A percentile compares a stretch with the other conserved stretches of the same genome.
These are phyloP conservation scores for Echinochloa phyllopogon DNA, from an alignment of 176 grass and related monocot genomes.

Conservation along the genomic window DNA sequence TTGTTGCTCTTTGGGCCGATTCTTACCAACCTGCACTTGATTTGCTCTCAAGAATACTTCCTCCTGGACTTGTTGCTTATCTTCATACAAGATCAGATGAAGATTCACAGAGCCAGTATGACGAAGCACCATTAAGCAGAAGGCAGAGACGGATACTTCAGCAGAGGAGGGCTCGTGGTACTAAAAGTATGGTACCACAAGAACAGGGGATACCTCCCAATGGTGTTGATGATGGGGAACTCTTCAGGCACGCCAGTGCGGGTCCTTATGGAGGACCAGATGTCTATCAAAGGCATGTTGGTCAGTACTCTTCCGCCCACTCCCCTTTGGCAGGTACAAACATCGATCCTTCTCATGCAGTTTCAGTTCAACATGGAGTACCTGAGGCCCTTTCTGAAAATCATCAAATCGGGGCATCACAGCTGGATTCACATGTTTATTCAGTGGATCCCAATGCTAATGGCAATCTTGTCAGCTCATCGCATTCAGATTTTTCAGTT, in stretches of 20 bases:
- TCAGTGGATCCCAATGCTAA: constrained; percentile 58
- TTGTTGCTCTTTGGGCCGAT: constrained; percentile 99
- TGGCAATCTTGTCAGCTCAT: constrained; percentile 60
- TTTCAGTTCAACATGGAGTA: constrained; percentile 49
- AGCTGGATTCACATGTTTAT: constrained; percentile 60
- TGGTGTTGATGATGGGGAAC: constrained; percentile 62
- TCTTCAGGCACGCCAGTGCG: constrained; percentile 42
- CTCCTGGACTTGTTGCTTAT: constrained; percentile 99
- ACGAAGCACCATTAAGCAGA: constrained; percentile 84
- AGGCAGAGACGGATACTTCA: constrained; percentile 86
- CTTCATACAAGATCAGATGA: constrained; percentile 90
- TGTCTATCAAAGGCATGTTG: constrained; percentile 54
- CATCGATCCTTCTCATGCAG: constrained; percentile 56
- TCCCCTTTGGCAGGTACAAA: constrained; percentile 47
- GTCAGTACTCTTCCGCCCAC: constrained; percentile 47
- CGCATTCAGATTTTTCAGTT: constrained; percentile 76
- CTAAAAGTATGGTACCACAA: constrained; percentile 58
- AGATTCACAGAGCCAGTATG: constrained; percentile 90
- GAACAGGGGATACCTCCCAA: constrained; percentile 58
- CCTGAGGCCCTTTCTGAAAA: constrained; percentile 47
- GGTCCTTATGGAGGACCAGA: constrained; percentile 53
- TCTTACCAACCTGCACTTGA: constrained; percentile 96
- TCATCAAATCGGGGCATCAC: constrained; percentile 47
- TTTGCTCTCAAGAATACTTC: constrained; percentile 93
- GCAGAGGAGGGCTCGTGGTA: constrained; percentile 67